Evolutionary conservation across 2,329 filamentous ascomycete species (phyloP).

Genomic region (Pestalotiopsis sp.): DNA sequence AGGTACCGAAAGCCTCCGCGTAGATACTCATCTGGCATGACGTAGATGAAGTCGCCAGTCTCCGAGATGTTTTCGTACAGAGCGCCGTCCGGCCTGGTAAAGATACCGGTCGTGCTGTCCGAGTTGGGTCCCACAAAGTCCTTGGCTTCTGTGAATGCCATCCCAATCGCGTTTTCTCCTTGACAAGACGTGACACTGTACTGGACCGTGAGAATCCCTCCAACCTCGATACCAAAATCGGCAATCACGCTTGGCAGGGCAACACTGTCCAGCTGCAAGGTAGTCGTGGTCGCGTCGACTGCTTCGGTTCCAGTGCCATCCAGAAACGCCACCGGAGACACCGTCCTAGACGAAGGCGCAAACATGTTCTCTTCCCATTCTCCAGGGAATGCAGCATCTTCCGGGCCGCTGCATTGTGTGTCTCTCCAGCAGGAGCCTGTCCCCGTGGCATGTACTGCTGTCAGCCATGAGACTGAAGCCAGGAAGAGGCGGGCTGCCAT

Average conservation of each 20-base stretch:
- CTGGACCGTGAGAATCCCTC: constrained; percentile 26
- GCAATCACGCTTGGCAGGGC: constrained; percentile 19
- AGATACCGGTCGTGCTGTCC: constrained; percentile 38
- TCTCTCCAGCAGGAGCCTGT: constrained; percentile 52
- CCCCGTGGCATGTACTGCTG: constrained; percentile 1
- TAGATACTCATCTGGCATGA: constrained; percentile 37
- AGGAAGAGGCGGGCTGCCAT: background rate
- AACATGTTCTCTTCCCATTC: constrained; percentile 60
- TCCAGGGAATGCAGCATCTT: constrained; percentile 52
- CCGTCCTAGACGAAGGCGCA: constrained; percentile 50
- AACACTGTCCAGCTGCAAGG: constrained; percentile 15
- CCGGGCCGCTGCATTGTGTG: constrained; percentile 51
- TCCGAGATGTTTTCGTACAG: constrained; percentile 35
- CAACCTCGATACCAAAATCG: constrained; percentile 30
- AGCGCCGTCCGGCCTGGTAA: constrained; percentile 33
- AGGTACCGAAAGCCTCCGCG: constrained; percentile 45
- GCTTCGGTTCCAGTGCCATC: constrained; percentile 16
- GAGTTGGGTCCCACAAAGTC: constrained; percentile 41
- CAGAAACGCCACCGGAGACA: constrained; percentile 45
- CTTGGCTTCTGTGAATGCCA: constrained; percentile 43
- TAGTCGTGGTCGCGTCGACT: constrained; percentile 14
- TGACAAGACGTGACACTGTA: constrained; percentile 21
- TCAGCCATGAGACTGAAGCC: background rate
- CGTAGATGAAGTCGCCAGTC: constrained; percentile 32
- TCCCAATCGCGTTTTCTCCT: constrained; percentile 33